Percentiles rank a stretch among this genome's conserved stretches.
These are phyloP conservation scores for Rhododendron vialii DNA, from an alignment of 148 eudicot genomes.

Conservation along the genomic window DNA sequence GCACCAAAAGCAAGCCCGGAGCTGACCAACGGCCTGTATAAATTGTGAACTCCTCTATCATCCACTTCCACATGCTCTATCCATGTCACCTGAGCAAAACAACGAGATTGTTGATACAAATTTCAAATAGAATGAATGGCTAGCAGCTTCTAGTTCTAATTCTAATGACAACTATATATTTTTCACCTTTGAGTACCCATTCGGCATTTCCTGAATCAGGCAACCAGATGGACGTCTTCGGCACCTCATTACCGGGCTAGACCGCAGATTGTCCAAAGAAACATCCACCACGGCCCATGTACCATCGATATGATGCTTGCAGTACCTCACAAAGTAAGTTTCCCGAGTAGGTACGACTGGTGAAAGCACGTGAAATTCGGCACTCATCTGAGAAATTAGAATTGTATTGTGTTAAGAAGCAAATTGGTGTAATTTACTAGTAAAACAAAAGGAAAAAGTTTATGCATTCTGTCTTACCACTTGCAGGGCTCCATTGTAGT, in stretches of 20 bases:
- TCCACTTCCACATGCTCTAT: slow-evolving; percentile 58
- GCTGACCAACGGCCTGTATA: slow-evolving; percentile 32
- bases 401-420: neutral
- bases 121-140: neutral
- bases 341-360: slow-evolving; percentile 77
- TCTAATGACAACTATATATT: neutral
- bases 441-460: neutral
- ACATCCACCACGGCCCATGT: slow-evolving; percentile 82
- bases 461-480: slow-evolving; percentile 25
- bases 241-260: slow-evolving; percentile 35
- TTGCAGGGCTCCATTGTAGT: slow-evolving; percentile 41
- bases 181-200: slow-evolving; percentile 73
- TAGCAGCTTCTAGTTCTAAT: neutral
- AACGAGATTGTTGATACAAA: neutral
- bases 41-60: slow-evolving; percentile 24
- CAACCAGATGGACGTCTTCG: slow-evolving; percentile 78
- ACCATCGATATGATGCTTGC: slow-evolving; percentile 60
- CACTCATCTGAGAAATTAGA: slow-evolving; percentile 46
- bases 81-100: slow-evolving; percentile 45
- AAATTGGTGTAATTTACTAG: neutral
- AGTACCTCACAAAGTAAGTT: slow-evolving; percentile 65
- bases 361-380: slow-evolving; percentile 73
- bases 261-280: slow-evolving; percentile 55
- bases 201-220: slow-evolving; percentile 64
- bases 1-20: slow-evolving; percentile 51